phyloP scores from a whole-genome alignment of 2,329 filamentous ascomycete genomes.

The Beauveria scarabaeidicola region DNA sequence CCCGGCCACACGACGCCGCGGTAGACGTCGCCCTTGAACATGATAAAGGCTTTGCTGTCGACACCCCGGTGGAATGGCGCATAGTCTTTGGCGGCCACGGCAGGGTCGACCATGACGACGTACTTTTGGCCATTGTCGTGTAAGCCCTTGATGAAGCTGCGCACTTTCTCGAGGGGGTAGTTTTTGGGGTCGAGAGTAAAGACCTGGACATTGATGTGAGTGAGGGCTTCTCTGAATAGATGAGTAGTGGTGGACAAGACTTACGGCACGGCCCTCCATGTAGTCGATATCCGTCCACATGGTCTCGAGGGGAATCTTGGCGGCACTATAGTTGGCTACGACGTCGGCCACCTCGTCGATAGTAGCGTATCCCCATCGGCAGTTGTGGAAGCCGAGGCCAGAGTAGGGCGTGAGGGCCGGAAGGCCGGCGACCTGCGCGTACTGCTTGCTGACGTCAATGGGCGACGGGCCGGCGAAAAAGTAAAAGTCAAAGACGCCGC shows the following conservation, averaged over 20 bases:
- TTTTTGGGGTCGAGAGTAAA: slow-evolving; percentile 58
- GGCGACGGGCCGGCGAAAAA: slow-evolving; percentile 68
- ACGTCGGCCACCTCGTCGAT: slow-evolving; percentile 60
- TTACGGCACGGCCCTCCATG: slow-evolving; percentile 25
- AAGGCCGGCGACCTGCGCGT: slow-evolving; percentile 58
- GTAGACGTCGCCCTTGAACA: slow-evolving; percentile 44
- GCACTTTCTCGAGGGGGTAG: slow-evolving; percentile 54
- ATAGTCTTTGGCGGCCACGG: slow-evolving; percentile 49
- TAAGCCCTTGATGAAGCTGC: slow-evolving; percentile 56
- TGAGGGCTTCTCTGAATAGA: not conserved
- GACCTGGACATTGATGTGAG: slow-evolving; percentile 20
- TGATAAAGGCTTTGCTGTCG: slow-evolving; percentile 37
- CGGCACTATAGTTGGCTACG: slow-evolving; percentile 57
- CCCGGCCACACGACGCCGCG: slow-evolving; percentile 73
- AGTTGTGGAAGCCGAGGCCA: slow-evolving; percentile 76
- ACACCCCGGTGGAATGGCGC: slow-evolving; percentile 33
- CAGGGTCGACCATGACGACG: slow-evolving; percentile 71
- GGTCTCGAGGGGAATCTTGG: slow-evolving; percentile 55
- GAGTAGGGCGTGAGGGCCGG: slow-evolving; percentile 77
- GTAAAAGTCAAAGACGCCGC: slow-evolving; percentile 71
- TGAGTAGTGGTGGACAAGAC: not conserved
- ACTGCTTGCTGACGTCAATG: slow-evolving; percentile 59
- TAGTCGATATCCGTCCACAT: slow-evolving; percentile 37
- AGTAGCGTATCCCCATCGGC: slow-evolving; percentile 64
- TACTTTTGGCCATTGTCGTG: slow-evolving; percentile 61